Evolutionary conservation across 2,329 filamentous ascomycete genomes (phyloP).

Genomic region (Incumbomyces delicatus): DNA sequence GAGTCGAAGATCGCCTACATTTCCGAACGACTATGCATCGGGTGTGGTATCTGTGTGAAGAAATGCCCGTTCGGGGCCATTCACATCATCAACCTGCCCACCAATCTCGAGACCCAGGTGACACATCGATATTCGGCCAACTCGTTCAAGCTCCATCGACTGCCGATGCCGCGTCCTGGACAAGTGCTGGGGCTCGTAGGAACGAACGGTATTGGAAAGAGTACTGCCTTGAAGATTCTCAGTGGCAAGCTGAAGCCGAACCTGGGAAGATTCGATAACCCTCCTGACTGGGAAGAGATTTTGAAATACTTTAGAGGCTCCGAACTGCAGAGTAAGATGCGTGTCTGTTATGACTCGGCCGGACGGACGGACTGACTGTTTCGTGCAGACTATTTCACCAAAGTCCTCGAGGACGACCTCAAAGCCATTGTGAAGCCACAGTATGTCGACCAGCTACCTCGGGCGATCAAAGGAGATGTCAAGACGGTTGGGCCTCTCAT

Average conservation of each 20-base stretch:
- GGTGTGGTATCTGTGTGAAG: conserved; percentile 98
- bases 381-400: conserved; percentile 84
- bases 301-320: conserved; percentile 97
- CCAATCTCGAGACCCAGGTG: conserved; percentile 95
- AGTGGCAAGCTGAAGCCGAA: conserved; percentile 98
- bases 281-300: conserved; percentile 98
- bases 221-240: conserved; percentile 97
- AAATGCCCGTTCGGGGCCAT: conserved; percentile 98
- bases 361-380: no score
- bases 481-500: conserved; percentile 74
- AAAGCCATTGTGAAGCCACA: conserved; percentile 98
- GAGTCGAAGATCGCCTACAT: conserved; percentile 95
- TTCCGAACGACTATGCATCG: conserved; percentile 89
- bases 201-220: conserved; percentile 99
- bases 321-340: conserved; percentile 75
- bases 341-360: no score
- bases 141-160: conserved; percentile 97
- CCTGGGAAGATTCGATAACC: conserved; percentile 86
- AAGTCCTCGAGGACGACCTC: conserved; percentile 89
- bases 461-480: conserved; percentile 71
- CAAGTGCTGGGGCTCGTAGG: conserved; percentile 94
- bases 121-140: conserved; percentile 98
- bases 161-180: conserved; percentile 90
- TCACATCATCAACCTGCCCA: conserved; percentile 99
- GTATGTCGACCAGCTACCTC: conserved; percentile 97